phyloP scores from a whole-genome alignment of 163 green algal species.

The Picocystis sp. region DNA sequence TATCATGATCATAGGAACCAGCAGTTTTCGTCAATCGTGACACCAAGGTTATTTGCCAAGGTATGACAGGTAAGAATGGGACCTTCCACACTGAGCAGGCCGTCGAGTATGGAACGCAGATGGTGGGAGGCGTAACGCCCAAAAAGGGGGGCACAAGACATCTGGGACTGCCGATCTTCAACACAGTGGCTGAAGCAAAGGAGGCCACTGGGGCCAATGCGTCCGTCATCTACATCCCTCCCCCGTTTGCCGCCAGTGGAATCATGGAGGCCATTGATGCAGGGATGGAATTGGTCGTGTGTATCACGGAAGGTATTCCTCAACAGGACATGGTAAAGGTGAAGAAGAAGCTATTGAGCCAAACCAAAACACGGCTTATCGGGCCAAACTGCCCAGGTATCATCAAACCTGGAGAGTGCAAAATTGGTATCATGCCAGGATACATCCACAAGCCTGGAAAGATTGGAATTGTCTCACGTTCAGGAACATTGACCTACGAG shows the following conservation, averaged over 20 bases:
- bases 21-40: constrained; percentile 92
- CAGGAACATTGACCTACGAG: constrained; percentile 96
- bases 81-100: constrained; percentile 97
- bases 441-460: constrained; percentile 95
- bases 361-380: constrained; percentile 85
- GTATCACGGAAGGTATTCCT: constrained; percentile 98
- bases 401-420: constrained; percentile 99
- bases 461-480: constrained; percentile 93
- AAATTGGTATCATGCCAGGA: constrained; percentile 99
- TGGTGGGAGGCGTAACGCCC: constrained; percentile 94
- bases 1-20: constrained; percentile 16
- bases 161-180: constrained; percentile 91
- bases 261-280: constrained; percentile 84
- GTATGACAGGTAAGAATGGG: constrained; percentile 95
- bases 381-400: constrained; percentile 98
- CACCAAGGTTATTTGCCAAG: constrained; percentile 92
- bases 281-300: constrained; percentile 90
- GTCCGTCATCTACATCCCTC: constrained; percentile 90
- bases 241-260: constrained; percentile 74
- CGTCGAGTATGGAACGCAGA: constrained; percentile 89
- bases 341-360: constrained; percentile 28
- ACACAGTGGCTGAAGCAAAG: constrained; percentile 44
- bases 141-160: constrained; percentile 88
- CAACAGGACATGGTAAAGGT: constrained; percentile 82
- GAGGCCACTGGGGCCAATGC: constrained; percentile 66